phyloP scores from a whole-genome alignment of 2,329 filamentous ascomycete genomes.

The Arthrobotrys sinensis region DNA sequence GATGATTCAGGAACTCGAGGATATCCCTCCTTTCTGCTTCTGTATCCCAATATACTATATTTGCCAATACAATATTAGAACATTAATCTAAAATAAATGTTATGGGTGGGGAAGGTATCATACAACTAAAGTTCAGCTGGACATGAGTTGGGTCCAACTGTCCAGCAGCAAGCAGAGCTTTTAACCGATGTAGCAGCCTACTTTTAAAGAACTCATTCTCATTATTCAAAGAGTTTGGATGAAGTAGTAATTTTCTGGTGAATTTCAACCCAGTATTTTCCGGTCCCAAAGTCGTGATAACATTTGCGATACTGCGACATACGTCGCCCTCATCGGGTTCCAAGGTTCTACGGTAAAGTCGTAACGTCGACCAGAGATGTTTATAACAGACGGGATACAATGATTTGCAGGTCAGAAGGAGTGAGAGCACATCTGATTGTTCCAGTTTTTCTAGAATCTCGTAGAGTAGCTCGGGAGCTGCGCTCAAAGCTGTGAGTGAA shows the following conservation, averaged over 20 bases:
- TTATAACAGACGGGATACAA: no score
- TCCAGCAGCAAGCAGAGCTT: no score
- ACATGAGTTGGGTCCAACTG: no score
- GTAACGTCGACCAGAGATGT: no score
- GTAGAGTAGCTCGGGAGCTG: no score
- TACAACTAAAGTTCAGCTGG: no score
- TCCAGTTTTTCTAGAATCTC: no score
- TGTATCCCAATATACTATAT: background rate
- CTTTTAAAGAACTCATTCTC: background rate
- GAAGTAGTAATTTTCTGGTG: background rate
- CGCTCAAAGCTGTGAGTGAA: background rate
- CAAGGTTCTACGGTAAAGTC: no score
- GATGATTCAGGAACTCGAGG: background rate
- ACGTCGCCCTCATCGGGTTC: background rate
- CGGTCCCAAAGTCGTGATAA: background rate
- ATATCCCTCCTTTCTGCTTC: background rate
- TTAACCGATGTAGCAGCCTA: background rate
- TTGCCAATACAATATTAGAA: background rate
- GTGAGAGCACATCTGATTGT: no score
- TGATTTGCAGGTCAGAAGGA: no score
- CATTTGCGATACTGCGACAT: background rate
- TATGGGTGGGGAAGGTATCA: no score
- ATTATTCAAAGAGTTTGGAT: background rate
- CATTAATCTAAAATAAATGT: no score
- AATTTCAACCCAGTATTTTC: background rate